Conservation (phyloP, 345 rosid genomes). For the Eucalyptus pauciflora region DNA sequence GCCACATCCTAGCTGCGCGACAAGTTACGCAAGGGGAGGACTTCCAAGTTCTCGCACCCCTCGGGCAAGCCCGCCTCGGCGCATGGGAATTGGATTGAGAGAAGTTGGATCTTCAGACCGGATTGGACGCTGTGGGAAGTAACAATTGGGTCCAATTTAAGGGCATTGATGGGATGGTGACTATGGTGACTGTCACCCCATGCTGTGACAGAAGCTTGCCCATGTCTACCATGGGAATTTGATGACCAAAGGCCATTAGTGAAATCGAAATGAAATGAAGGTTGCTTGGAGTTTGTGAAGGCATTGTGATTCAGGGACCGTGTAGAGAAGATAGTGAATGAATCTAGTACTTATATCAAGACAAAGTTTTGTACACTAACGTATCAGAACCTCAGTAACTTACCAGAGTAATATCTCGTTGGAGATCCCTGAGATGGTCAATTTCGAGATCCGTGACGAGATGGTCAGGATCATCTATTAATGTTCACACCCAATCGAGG, state of each 20-base stretch:
- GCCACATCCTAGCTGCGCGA: no score
- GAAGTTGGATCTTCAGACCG: no score
- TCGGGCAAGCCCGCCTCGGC: no score
- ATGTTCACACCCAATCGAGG: no score
- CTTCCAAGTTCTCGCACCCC: no score
- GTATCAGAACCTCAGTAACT: neutral
- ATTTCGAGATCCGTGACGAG: neutral
- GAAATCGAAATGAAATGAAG: neutral
- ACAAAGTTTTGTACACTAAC: no score
- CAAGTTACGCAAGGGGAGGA: no score
- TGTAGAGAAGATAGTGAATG: neutral
- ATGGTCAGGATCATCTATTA: neutral
- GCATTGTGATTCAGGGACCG: neutral
- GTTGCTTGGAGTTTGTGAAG: neutral
- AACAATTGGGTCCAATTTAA: no score
- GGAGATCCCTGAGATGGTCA: neutral
- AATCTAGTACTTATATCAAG: neutral
- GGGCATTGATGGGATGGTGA: neutral
- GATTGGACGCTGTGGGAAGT: no score
- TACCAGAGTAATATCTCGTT: neutral
- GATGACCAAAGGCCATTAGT: neutral
- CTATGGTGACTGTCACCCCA: neutral
- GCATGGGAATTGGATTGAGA: no score
- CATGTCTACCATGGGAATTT: neutral
- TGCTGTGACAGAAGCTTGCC: neutral